These are phyloP conservation scores for Tarenaya hassleriana DNA, from an alignment of 345 rosid species.

Conservation along the genomic window DNA sequence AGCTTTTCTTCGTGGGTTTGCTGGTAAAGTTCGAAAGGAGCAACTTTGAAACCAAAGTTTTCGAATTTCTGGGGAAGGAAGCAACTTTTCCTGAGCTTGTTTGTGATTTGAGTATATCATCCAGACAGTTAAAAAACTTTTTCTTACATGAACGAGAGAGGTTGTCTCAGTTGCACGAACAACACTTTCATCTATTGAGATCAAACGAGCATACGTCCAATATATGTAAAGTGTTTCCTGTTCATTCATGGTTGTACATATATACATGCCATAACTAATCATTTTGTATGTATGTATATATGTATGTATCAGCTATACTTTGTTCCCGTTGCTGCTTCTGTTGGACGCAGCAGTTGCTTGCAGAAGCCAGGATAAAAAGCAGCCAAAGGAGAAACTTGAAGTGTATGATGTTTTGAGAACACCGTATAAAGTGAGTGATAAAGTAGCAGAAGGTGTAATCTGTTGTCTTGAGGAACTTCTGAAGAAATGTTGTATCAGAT, in stretches of 20 bases:
- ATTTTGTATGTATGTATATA: background rate
- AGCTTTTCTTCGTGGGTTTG: background rate
- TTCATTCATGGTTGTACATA: background rate
- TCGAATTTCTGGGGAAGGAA: too few relatives aligned
- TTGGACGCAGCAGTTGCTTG: constrained; percentile 64
- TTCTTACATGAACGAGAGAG: too few relatives aligned
- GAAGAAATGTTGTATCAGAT: constrained; percentile 48
- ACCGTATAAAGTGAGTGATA: constrained; percentile 54
- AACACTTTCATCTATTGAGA: too few relatives aligned
- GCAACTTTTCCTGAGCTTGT: too few relatives aligned
- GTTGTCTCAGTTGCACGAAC: too few relatives aligned
- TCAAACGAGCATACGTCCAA: background rate
- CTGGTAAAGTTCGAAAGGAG: background rate
- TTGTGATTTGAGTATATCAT: too few relatives aligned
- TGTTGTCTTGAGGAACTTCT: constrained; percentile 81
- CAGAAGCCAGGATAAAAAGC: constrained; percentile 35
- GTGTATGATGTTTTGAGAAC: background rate
- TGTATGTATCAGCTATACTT: constrained; percentile 53
- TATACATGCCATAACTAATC: background rate
- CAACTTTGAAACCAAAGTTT: too few relatives aligned
- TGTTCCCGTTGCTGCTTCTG: constrained; percentile 76
- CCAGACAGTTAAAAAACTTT: too few relatives aligned
- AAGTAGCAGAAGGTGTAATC: constrained; percentile 69
- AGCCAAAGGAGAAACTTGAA: constrained; percentile 11
- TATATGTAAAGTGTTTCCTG: background rate